Percentiles rank a stretch among this genome's conserved stretches.
Evolutionary conservation across 2,329 filamentous ascomycete species (phyloP).

Genomic region (Epichloe elymi): DNA sequence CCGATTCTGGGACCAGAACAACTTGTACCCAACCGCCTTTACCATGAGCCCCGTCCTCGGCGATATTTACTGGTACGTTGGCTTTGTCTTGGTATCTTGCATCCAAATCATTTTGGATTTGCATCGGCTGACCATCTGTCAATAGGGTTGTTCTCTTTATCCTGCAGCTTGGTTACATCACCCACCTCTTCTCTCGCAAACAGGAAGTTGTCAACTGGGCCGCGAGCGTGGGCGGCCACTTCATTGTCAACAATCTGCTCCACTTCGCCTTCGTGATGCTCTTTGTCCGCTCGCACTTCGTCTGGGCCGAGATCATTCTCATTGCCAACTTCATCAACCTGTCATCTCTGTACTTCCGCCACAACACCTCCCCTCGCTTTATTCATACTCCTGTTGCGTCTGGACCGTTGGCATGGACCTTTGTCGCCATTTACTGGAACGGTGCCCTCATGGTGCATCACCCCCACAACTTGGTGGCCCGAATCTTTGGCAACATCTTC

Average conservation of each 20-base stretch:
- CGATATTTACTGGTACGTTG: constrained; percentile 62
- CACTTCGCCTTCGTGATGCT: constrained; percentile 73
- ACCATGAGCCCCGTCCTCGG: constrained; percentile 52
- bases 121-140: neutral
- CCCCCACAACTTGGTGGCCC: constrained; percentile 50
- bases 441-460: constrained; percentile 71
- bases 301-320: constrained; percentile 62
- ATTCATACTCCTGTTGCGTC: constrained; percentile 67
- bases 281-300: constrained; percentile 65
- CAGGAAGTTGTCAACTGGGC: constrained; percentile 51
- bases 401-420: constrained; percentile 70
- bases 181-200: constrained; percentile 60
- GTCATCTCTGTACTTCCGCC: constrained; percentile 64
- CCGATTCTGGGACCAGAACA: constrained; percentile 66
- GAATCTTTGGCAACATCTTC: constrained; percentile 74
- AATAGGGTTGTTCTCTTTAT: constrained; percentile 58
- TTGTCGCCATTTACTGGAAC: constrained; percentile 80
- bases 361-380: constrained; percentile 55
- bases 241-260: constrained; percentile 74
- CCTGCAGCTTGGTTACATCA: constrained; percentile 63
- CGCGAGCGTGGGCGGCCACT: constrained; percentile 69
- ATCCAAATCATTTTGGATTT: neutral
- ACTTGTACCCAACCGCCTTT: constrained; percentile 55
- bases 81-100: neutral
- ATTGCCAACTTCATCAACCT: constrained; percentile 76